Base-by-base conservation (phyloP, 202 grass and related monocot species). In the Miscanthus sacchariflorus region DNA sequence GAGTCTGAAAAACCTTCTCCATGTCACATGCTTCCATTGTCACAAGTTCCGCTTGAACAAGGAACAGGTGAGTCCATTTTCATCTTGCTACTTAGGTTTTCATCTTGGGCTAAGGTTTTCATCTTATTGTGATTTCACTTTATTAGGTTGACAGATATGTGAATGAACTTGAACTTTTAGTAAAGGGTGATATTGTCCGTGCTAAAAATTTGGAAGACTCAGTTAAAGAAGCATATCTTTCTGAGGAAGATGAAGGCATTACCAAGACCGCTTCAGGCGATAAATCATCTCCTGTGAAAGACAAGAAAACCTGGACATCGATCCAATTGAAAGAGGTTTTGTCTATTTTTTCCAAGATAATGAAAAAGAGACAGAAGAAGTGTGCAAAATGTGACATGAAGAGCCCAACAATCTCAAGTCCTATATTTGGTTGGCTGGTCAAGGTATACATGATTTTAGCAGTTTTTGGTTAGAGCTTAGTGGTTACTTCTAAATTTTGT, bases 341-440 rank as follows among this genome's bases (percentile, higher is more conserved):
- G 48, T 83, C 79, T 66, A 65, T 96, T 77, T 82, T 98, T 36
- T 89, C 73, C 58, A 91, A 74, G 36, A 71, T 98, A 59, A 70
- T 93, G 58, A 93, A 85, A 64, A 92, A 96, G 48, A 93, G 49
- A 52, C 83, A 78, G 70, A 94, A 90, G 64, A 95, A 92, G 80
- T 98, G 96, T 56, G 56, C 71, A 23, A 90, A 85, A 58, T 98
- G 96, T 4, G 86, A 83, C 33, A 85, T 81, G 19, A 95, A 87
- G 85, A 93, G 72, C 70, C 94, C 96, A 59, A 48, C 42, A 36
- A 89, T 98, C 89, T 74, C 84, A 71, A 91, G 90, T 68, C 96
- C 93, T 72, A 63, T 91, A 80, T 96, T 88, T 92, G 92, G 94
- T 71, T 96, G 92, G 94, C 67, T 99, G 72, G 84, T 89, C 74